phyloP scores from a whole-genome alignment of 805 yeast genomes.

The Metschnikowia proteae region DNA sequence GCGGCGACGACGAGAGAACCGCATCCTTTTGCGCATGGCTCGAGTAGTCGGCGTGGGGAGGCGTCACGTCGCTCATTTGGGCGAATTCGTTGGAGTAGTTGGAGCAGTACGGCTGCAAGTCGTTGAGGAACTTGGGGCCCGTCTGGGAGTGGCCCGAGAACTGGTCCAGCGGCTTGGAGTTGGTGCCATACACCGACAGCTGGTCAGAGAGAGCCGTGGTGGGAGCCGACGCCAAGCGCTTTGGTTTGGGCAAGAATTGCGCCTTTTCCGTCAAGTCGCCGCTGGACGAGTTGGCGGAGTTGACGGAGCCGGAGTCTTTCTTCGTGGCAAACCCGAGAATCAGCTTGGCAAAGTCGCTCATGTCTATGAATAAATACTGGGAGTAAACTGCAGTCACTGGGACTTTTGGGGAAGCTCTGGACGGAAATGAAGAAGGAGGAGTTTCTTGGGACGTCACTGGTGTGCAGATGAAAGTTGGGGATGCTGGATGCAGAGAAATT shows the following conservation, averaged over 20 bases:
- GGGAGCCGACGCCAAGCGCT: constrained; percentile 46
- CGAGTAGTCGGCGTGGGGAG: background rate
- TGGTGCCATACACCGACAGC: constrained; percentile 67
- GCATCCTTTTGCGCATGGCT: background rate
- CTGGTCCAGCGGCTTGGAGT: constrained; percentile 22
- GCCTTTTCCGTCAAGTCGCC: constrained; percentile 1
- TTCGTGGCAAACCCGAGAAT: constrained; percentile 40
- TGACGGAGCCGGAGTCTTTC: constrained; percentile 19
- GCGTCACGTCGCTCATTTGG: background rate
- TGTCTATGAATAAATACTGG: constrained; percentile 10
- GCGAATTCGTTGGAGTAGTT: constrained; percentile 7
- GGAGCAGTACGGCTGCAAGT: constrained; percentile 21
- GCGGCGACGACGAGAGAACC: constrained; percentile 8
- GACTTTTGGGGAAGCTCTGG: background rate
- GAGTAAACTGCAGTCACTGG: background rate
- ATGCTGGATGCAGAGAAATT: background rate
- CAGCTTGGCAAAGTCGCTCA: constrained; percentile 46
- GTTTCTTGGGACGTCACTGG: background rate
- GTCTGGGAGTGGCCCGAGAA: background rate
- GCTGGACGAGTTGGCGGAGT: constrained; percentile 2
- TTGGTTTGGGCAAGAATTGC: constrained; percentile 38
- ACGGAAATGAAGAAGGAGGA: background rate
- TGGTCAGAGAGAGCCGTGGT: constrained; percentile 65
- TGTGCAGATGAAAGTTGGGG: background rate
- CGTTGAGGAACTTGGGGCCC: constrained; percentile 11